A percentile compares a stretch with the other conserved stretches of the same genome.
Conservation (phyloP, 108 stramenopile species). For the Cyclotella sp. region DNA sequence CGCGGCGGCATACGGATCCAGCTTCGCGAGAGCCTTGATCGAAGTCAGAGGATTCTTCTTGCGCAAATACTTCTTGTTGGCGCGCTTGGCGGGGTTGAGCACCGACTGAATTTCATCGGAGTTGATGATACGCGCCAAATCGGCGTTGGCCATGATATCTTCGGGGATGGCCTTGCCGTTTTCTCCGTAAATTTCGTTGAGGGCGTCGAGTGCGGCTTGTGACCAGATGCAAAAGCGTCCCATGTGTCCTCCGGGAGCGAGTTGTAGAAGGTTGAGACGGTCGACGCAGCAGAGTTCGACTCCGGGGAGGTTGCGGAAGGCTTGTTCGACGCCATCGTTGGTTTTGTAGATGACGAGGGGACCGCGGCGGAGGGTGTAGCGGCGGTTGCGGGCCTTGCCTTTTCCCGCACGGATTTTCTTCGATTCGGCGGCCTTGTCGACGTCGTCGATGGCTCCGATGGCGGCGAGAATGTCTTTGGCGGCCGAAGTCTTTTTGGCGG, state of each 20-base stretch:
- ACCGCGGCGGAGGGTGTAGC: conserved; percentile 95
- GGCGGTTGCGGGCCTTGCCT: conserved; percentile 99
- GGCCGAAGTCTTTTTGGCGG: conserved; percentile 89
- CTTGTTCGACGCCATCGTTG: conserved; percentile 91
- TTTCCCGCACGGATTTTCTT: conserved; percentile 97
- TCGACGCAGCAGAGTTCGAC: conserved; percentile 96
- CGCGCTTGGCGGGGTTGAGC: conserved; percentile 88
- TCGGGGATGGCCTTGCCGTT: conserved; percentile 89
- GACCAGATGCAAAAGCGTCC: conserved; percentile 99
- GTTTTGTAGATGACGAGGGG: conserved; percentile 96
- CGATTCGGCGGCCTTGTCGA: conserved; percentile 95
- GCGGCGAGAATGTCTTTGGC: conserved; percentile 92
- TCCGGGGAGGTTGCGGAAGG: conserved; percentile 98
- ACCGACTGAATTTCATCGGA: conserved; percentile 97
- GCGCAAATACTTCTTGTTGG: conserved; percentile 67
- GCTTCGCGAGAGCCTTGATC: conserved; percentile 84
- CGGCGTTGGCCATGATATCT: conserved; percentile 96
- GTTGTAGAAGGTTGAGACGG: conserved; percentile 95
- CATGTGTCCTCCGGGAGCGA: conserved; percentile 99
- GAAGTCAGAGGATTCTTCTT: conserved; percentile 96
- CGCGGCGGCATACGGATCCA: conserved; percentile 95
- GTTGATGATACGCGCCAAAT: conserved; percentile 98
- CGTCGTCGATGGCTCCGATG: conserved; percentile 94
- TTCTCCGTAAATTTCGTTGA: conserved; percentile 94
- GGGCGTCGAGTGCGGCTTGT: conserved; percentile 93